Percentiles rank a stretch among this genome's conserved stretches.
Conservation (phyloP, 1,284 basidiomycete species). For the Malassezia arunalokei region DNA sequence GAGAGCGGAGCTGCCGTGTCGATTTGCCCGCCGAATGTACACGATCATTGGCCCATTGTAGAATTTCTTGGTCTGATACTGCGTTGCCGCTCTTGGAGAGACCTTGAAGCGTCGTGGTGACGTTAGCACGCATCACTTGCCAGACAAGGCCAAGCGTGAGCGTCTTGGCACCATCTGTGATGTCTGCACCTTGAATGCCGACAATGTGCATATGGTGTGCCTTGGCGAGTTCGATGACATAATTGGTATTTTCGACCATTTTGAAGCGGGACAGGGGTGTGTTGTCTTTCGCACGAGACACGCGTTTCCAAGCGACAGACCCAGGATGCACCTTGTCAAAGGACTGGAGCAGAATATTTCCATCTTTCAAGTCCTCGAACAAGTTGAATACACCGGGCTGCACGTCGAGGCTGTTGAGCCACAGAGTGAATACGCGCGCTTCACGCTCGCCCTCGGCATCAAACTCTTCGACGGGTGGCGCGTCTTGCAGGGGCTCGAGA, state of each 20-base stretch:
- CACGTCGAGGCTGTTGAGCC: slow-evolving; percentile 92
- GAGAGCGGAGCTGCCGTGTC: slow-evolving; percentile 61
- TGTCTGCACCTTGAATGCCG: slow-evolving; percentile 92
- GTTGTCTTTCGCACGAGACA: slow-evolving; percentile 73
- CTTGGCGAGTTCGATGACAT: slow-evolving; percentile 80
- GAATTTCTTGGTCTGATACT: slow-evolving; percentile 81
- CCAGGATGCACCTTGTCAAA: slow-evolving; percentile 92
- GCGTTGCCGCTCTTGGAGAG: slow-evolving; percentile 63
- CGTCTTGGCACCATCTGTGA: slow-evolving; percentile 81
- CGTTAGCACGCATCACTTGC: slow-evolving; percentile 91
- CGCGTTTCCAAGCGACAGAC: slow-evolving; percentile 81
- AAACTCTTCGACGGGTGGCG: slow-evolving; percentile 65
- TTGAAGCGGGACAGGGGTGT: slow-evolving; percentile 86
- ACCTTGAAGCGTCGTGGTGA: slow-evolving; percentile 74
- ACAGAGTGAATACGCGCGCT: slow-evolving; percentile 90
- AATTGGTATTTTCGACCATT: slow-evolving; percentile 96
- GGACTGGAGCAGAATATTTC: slow-evolving; percentile 77
- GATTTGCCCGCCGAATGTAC: slow-evolving; percentile 64
- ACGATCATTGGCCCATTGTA: slow-evolving; percentile 86
- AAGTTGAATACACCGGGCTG: slow-evolving; percentile 92
- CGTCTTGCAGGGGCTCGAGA: slow-evolving; percentile 66
- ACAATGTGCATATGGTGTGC: slow-evolving; percentile 89
- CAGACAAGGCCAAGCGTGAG: slow-evolving; percentile 90
- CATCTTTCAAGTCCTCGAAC: slow-evolving; percentile 87
- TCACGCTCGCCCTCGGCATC: slow-evolving; percentile 97